phyloP scores from a whole-genome alignment of 306 rosid genomes.

The Citrullus colocynthis region DNA sequence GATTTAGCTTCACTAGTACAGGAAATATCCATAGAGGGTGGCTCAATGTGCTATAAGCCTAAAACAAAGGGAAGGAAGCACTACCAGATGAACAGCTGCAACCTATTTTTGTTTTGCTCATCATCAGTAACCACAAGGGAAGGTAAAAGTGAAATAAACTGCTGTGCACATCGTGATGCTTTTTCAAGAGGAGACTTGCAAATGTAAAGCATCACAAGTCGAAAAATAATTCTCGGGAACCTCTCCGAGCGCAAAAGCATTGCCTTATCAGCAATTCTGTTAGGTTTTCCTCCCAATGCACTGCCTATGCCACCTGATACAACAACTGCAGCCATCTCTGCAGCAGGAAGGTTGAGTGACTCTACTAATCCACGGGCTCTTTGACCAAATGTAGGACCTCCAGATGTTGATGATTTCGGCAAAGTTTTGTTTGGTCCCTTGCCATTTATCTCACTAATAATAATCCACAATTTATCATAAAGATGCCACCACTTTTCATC shows the following conservation, averaged over 20 bases:
- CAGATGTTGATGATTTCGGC: slow-evolving; percentile 49
- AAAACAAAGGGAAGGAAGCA: not conserved
- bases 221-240: slow-evolving; percentile 80
- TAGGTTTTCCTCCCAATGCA: slow-evolving; percentile 80
- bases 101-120: slow-evolving; percentile 87
- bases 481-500: slow-evolving; percentile 85
- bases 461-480: slow-evolving; percentile 68
- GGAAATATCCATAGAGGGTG: not conserved
- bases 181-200: slow-evolving; percentile 84
- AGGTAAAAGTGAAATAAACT: slow-evolving; percentile 72
- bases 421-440: slow-evolving; percentile 59
- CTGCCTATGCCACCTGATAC: slow-evolving; percentile 90
- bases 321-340: slow-evolving; percentile 98
- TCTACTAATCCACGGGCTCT: slow-evolving; percentile 98
- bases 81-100: slow-evolving; percentile 93
- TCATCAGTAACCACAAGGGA: slow-evolving; percentile 76
- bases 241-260: slow-evolving; percentile 89
- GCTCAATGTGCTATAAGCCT: not conserved
- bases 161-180: slow-evolving; percentile 79
- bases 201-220: slow-evolving; percentile 72
- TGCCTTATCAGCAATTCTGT: slow-evolving; percentile 80
- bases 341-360: slow-evolving; percentile 96
- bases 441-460: slow-evolving; percentile 70
- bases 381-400: slow-evolving; percentile 79
- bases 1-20: not conserved